Percentiles rank a stretch among this genome's conserved stretches.
Conservation (phyloP, 2,329 filamentous ascomycete species). For the Epichloe aotearoae region DNA sequence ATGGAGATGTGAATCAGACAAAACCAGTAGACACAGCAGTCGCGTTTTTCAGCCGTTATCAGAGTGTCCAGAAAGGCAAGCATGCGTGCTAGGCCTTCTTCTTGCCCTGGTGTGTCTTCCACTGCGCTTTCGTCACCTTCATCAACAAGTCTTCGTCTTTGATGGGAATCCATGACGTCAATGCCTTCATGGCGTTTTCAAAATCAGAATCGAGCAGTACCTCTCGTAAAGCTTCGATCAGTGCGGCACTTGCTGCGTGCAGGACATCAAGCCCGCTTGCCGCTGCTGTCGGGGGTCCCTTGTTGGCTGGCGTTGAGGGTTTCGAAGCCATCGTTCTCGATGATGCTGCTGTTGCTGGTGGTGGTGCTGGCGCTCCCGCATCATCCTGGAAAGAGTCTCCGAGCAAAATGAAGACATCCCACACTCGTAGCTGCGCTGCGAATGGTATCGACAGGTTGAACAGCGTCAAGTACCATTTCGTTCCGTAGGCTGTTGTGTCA, state of each 20-base stretch:
- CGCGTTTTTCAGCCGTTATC: constrained; percentile 4
- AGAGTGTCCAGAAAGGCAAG: constrained; percentile 13
- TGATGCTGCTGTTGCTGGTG: background rate
- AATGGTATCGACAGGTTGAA: constrained; percentile 98
- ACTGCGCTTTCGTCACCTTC: constrained; percentile 78
- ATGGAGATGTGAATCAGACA: too few species aligned
- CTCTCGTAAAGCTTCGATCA: constrained; percentile 82
- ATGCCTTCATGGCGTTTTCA: constrained; percentile 93
- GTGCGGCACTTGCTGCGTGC: constrained; percentile 77
- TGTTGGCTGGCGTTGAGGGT: constrained; percentile 4
- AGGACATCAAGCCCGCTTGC: constrained; percentile 62
- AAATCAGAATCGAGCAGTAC: constrained; percentile 88
- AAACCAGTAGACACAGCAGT: background rate
- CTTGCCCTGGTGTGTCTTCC: constrained; percentile 49
- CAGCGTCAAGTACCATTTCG: constrained; percentile 90
- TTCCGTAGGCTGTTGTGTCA: constrained; percentile 84
- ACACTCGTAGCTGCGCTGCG: constrained; percentile 82
- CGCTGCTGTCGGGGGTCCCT: constrained; percentile 3
- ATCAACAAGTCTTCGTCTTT: constrained; percentile 90
- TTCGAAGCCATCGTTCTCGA: background rate
- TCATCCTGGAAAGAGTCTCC: constrained; percentile 29
- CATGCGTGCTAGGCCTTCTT: constrained; percentile 25
- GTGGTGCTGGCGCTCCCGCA: background rate
- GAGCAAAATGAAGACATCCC: constrained; percentile 95
- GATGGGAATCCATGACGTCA: constrained; percentile 88